A percentile compares a stretch with the other conserved stretches of the same genome.
Evolutionary conservation across 371 early-diverging fungal genomes (phyloP).

Genomic region (Mucor piriformis): DNA sequence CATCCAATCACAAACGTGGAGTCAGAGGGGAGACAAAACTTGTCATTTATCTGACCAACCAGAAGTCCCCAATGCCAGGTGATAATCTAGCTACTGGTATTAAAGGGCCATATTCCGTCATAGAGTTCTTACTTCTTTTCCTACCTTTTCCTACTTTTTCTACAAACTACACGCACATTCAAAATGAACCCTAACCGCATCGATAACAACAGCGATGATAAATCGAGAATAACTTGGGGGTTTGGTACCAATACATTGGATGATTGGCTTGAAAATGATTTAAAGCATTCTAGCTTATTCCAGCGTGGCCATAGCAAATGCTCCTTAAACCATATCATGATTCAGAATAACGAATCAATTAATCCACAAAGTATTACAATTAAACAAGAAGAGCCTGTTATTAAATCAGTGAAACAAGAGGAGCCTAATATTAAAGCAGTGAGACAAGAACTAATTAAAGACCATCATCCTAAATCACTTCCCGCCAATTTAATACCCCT

Average conservation of each 20-base stretch:
- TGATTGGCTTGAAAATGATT: constrained; percentile 42
- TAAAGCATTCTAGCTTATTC: constrained; percentile 30
- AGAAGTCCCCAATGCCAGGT: constrained; percentile 22
- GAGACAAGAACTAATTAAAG: neutral
- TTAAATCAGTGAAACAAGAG: neutral
- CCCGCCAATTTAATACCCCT: constrained; percentile 9
- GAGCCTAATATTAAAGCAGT: neutral
- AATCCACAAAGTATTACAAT: neutral
- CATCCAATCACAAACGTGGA: constrained; percentile 25
- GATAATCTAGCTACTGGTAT: constrained; percentile 16
- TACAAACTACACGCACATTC: neutral
- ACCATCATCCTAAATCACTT: neutral
- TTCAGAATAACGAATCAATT: neutral
- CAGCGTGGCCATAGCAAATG: constrained; percentile 11
- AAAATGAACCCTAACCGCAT: neutral
- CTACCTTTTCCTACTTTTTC: neutral
- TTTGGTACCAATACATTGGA: constrained; percentile 28
- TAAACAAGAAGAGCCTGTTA: neutral
- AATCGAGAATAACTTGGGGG: constrained; percentile 8
- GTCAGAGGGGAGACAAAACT: constrained; percentile 29
- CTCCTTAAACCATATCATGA: constrained; percentile 5
- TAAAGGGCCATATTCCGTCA: constrained; percentile 1
- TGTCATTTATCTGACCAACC: constrained; percentile 35
- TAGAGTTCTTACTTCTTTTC: constrained; percentile 5
- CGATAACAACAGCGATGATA: neutral